phyloP scores from a whole-genome alignment of 1,284 basidiomycete genomes.

The Heterobasidion occidentale region DNA sequence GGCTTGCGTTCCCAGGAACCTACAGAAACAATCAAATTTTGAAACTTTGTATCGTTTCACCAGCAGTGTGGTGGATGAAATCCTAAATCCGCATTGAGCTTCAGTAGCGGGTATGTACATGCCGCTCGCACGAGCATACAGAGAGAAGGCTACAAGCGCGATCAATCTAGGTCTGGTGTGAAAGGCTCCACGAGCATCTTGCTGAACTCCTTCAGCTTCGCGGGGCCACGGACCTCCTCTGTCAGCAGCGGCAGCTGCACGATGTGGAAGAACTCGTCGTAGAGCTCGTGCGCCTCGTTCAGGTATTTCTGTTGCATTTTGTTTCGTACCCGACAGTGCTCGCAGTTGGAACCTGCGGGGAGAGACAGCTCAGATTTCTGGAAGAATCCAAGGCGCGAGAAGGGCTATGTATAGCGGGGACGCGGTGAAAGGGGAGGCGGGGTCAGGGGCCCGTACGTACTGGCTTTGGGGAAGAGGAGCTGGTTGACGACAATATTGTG shows the following conservation, averaged over 20 bases:
- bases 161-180: slow-evolving; percentile 15
- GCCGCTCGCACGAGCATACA: background rate
- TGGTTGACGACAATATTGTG: slow-evolving; percentile 99
- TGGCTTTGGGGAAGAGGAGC: slow-evolving; percentile 87
- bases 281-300: slow-evolving; percentile 88
- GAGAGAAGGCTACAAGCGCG: background rate
- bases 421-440: background rate
- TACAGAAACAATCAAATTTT: background rate
- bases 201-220: slow-evolving; percentile 88
- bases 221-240: slow-evolving; percentile 93
- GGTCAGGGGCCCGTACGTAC: slow-evolving; percentile 34
- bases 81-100: too few species aligned
- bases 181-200: slow-evolving; percentile 76
- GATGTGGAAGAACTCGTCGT: slow-evolving; percentile 97
- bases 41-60: background rate
- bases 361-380: too few species aligned
- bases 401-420: background rate
- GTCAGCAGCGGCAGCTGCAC: slow-evolving; percentile 89
- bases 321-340: slow-evolving; percentile 90
- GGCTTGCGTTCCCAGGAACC: background rate
- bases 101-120: background rate
- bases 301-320: slow-evolving; percentile 99
- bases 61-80: background rate
- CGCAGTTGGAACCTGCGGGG: slow-evolving; percentile 75
- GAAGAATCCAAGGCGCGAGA: background rate